A percentile compares a stretch with the other conserved stretches of the same genome.
phyloP scores from a whole-genome alignment of 371 early-diverging fungal species.

The Chytridium lagenaria region DNA sequence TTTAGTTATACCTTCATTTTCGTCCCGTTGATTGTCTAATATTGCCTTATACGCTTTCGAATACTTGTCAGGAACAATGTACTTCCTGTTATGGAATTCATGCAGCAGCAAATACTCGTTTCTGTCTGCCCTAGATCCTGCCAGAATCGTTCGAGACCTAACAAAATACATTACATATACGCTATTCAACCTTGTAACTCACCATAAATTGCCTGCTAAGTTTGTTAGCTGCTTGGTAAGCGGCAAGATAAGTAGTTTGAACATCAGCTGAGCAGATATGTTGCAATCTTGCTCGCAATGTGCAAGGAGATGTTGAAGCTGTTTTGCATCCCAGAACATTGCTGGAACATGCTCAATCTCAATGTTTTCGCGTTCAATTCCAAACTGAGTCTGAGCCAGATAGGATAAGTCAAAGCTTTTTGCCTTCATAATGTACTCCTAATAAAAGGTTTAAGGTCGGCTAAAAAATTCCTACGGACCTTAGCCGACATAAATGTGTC shows the following conservation, averaged over 20 bases:
- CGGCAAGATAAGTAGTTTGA: conserved; percentile 88
- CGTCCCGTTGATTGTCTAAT: conserved; percentile 58
- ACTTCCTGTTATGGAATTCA: conserved; percentile 92
- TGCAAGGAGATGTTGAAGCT: conserved; percentile 72
- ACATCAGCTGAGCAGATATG: conserved; percentile 82
- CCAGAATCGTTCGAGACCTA: conserved; percentile 78
- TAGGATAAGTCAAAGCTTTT: conserved; percentile 86
- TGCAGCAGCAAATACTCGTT: conserved; percentile 98
- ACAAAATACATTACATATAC: background rate
- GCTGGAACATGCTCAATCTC: conserved; percentile 78
- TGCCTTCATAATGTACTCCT: conserved; percentile 53
- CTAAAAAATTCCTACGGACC: conserved; percentile 26
- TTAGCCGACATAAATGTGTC: conserved; percentile 94
- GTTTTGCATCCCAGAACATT: conserved; percentile 68
- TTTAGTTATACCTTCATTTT: conserved; percentile 46
- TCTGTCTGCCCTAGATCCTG: conserved; percentile 96
- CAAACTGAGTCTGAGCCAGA: conserved; percentile 78
- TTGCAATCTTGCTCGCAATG: conserved; percentile 87
- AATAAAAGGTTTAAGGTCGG: background rate
- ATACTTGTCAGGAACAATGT: conserved; percentile 88
- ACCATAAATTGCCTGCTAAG: conserved; percentile 96
- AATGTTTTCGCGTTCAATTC: conserved; percentile 83
- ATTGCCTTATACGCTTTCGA: conserved; percentile 19
- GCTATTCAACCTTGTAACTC: conserved; percentile 17
- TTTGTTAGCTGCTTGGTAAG: conserved; percentile 93